Evolutionary conservation across 2,329 filamentous ascomycete genomes (phyloP), one percentile per base, ranked within the genome.

Genomic region (Sarocladiaceae sp.): DNA sequence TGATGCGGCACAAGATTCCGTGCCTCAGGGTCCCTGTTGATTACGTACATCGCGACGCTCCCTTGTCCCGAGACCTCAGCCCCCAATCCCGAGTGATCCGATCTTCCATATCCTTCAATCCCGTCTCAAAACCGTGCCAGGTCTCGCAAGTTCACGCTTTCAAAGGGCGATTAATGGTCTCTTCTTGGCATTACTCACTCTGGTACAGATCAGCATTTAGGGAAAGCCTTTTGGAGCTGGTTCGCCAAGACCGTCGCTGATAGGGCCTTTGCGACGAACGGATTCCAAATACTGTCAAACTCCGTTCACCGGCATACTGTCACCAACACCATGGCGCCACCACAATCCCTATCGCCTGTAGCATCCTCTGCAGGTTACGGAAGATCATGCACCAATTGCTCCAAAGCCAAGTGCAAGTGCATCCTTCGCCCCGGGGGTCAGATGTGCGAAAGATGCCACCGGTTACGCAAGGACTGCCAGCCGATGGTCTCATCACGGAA

Each of bases 341-440:
- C 43, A 43, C 40, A 43, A 11, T 27, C 44, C 26, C 41, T 47
- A 27, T 46, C 52, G 11, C 31, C 40, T 20, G 31, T 47, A 31
- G 58, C 59, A n/a, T 50, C 52, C 24, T 59, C 63, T 5, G 63
- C 63, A 11, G 62, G 62, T 15, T 72, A 71, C 48, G 68, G 68
- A 18, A 57, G 66, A 33, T 69, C 69, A 2, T 72, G 69, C 48
- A 65, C 62, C 27, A 71, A 68, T 51, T 73, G 70, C 52, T 67
- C 68, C 35, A 60, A 61, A 35, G 67, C 69, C 24, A 74, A 74
- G 51, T 72, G 68, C 57, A 69, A 71, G 51, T 74, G 71, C 55
- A 67, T 73, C 45, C 54, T 68, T 47, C 61, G 60, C 11, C 43
- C 51, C 3, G 57, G 52, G 11, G 62, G 59, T 16, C 48, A 49